These are phyloP conservation scores for Amylostereum areolatum DNA, from an alignment of 1,284 basidiomycete species.

Conservation along the genomic window DNA sequence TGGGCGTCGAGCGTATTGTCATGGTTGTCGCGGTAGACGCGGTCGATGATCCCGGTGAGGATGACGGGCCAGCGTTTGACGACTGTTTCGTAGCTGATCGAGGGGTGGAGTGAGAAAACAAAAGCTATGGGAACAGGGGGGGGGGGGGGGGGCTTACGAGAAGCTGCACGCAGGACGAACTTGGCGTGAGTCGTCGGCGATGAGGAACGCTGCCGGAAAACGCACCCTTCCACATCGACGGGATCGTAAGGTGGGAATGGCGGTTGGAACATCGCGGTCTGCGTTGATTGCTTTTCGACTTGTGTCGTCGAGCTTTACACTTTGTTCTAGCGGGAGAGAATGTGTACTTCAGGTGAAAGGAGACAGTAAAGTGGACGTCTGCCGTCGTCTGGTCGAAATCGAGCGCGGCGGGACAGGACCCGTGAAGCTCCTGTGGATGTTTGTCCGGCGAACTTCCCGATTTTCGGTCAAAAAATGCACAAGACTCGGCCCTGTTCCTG, in stretches of 20 bases:
- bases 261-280: conserved; percentile 30
- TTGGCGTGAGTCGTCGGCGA: background rate
- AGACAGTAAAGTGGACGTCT: no score
- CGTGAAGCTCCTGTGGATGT: no score
- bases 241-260: conserved; percentile 64
- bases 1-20: conserved; percentile 30
- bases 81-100: conserved; percentile 50
- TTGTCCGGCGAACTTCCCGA: no score
- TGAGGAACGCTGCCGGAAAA: background rate
- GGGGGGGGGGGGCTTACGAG: conserved; percentile 36
- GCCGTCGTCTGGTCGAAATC: no score
- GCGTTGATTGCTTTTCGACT: no score
- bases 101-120: conserved; percentile 6
- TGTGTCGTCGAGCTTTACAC: no score
- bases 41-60: conserved; percentile 74
- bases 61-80: conserved; percentile 86
- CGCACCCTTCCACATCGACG: conserved; percentile 53
- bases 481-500: no score
- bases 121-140: background rate
- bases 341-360: no score
- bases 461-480: no score
- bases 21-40: conserved; percentile 56
- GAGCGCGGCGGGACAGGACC: no score
- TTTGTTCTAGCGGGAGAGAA: no score
- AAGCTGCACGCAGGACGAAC: conserved; percentile 34